phyloP scores from a whole-genome alignment of 73 alveolate species.

The Paramecium caudatum region DNA sequence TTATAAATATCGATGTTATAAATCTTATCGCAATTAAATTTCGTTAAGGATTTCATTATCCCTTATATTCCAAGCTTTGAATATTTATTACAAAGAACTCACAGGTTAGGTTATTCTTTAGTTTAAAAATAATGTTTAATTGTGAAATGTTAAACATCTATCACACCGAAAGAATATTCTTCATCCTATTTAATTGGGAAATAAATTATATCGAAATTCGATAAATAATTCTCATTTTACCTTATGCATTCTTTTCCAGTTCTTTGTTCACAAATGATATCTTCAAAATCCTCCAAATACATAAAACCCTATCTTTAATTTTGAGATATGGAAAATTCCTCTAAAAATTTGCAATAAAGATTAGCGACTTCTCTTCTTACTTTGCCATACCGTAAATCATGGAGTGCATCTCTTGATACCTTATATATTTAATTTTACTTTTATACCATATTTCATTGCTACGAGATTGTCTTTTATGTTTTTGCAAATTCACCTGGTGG shows the following conservation, averaged over 20 bases:
- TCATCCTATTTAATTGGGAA: slow-evolving; percentile 30
- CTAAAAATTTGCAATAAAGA: slow-evolving; percentile 13
- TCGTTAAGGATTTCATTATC: not conserved
- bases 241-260: slow-evolving; percentile 42
- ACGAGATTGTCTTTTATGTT: not conserved
- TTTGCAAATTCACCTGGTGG: slow-evolving; percentile 41
- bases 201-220: not conserved
- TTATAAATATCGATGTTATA: not conserved
- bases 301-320: slow-evolving; percentile 40
- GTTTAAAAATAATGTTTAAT: slow-evolving; percentile 27
- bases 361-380: not conserved
- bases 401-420: slow-evolving; percentile 40
- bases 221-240: not conserved
- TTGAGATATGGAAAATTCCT: not conserved
- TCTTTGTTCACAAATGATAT: not conserved
- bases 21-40: not conserved
- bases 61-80: slow-evolving; percentile 15
- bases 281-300: slow-evolving; percentile 2
- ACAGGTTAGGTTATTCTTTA: not conserved
- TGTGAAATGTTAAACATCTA: slow-evolving; percentile 3
- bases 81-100: not conserved
- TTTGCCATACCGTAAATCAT: slow-evolving; percentile 35
- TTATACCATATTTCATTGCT: slow-evolving; percentile 39
- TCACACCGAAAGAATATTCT: slow-evolving; percentile 50
- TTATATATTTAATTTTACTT: slow-evolving; percentile 22